A percentile compares a stretch with the other conserved stretches of the same genome.
phyloP scores from a whole-genome alignment of 345 rosid species.

The Eucalyptus regnans region DNA sequence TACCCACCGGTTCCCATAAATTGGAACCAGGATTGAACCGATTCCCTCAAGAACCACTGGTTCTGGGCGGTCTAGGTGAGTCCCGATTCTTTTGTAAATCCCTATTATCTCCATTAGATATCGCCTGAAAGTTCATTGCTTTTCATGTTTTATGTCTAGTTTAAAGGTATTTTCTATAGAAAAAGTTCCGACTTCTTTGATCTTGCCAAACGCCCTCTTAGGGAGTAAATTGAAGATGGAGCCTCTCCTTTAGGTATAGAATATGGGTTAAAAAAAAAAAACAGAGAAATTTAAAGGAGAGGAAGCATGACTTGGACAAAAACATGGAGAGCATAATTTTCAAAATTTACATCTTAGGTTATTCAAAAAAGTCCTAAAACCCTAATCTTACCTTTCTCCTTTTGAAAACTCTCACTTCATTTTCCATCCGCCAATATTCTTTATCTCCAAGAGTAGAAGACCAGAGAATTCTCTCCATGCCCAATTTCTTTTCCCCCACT shows the following conservation, averaged over 20 bases:
- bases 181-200: not conserved
- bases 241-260: not conserved
- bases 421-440: not conserved
- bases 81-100: too few species aligned
- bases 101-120: too few species aligned
- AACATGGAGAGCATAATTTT: not conserved
- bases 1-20: too few species aligned
- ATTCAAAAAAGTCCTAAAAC: not conserved
- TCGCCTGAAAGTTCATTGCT: rapidly evolving
- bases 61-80: rapidly evolving
- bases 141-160: too few species aligned
- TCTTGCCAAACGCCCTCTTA: not conserved
- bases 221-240: not conserved
- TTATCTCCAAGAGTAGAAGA: not conserved
- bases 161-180: not conserved
- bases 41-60: too few species aligned
- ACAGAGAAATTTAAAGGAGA: not conserved
- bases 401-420: not conserved
- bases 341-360: not conserved
- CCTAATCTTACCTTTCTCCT: not conserved
- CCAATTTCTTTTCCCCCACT: not conserved
- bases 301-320: not conserved
- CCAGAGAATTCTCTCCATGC: not conserved
- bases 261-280: not conserved
- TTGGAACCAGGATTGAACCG: too few species aligned